Conservation (phyloP, 805 yeast genomes). For the Ogataea methanolica region DNA sequence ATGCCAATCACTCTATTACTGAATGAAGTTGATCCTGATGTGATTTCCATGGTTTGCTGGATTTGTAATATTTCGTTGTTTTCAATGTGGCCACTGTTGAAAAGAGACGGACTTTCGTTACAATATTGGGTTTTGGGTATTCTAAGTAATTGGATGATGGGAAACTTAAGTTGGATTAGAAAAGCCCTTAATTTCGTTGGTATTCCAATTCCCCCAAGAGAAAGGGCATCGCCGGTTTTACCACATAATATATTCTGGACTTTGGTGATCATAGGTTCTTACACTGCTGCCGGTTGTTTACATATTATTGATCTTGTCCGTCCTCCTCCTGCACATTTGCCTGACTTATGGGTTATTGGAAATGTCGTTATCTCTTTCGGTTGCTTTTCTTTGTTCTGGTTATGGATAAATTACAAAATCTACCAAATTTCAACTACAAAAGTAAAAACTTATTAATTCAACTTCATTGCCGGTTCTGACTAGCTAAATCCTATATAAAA, state of each 20-base stretch:
- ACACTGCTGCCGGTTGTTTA: slow-evolving; percentile 43
- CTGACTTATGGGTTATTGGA: slow-evolving; percentile 81
- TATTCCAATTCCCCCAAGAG: slow-evolving; percentile 22
- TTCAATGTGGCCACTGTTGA: slow-evolving; percentile 83
- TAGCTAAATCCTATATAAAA: slow-evolving; percentile 3
- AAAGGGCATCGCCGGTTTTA: slow-evolving; percentile 32
- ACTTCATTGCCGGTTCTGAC: not conserved
- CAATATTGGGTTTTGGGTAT: slow-evolving; percentile 64
- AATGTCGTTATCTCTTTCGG: slow-evolving; percentile 73
- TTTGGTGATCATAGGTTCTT: slow-evolving; percentile 43
- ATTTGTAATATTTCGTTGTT: slow-evolving; percentile 78
- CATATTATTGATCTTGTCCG: slow-evolving; percentile 50
- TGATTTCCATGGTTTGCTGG: slow-evolving; percentile 79
- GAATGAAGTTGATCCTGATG: slow-evolving; percentile 50
- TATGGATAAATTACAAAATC: slow-evolving; percentile 71
- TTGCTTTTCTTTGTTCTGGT: slow-evolving; percentile 69
- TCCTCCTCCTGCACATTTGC: slow-evolving; percentile 56
- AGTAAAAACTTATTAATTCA: slow-evolving; percentile 8
- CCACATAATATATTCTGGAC: slow-evolving; percentile 50
- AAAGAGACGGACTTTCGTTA: slow-evolving; percentile 64
- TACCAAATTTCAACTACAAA: slow-evolving; percentile 28
- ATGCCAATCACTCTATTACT: slow-evolving; percentile 74
- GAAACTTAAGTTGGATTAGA: slow-evolving; percentile 53
- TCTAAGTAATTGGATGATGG: slow-evolving; percentile 76
- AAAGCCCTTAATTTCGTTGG: slow-evolving; percentile 28